Evolutionary conservation across 805 yeast genomes (phyloP).

Genomic region (Saccharomyces paradoxus): DNA sequence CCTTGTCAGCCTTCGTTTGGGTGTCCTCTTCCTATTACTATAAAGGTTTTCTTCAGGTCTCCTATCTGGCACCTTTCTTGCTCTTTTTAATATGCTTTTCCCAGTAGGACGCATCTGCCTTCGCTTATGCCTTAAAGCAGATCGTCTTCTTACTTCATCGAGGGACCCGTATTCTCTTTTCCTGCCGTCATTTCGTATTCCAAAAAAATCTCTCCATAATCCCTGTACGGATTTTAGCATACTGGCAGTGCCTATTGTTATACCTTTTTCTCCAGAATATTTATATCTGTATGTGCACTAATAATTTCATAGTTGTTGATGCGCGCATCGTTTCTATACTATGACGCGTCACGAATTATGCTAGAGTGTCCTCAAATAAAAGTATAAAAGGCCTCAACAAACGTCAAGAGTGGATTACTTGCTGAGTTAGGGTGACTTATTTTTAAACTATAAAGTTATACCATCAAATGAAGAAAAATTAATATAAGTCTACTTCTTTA

Average conservation of each 20-base stretch:
- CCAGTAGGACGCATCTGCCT: neutral
- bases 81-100: neutral
- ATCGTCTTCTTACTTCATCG: constrained; percentile 1
- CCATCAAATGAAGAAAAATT: neutral
- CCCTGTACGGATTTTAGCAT: neutral
- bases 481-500: neutral
- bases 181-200: neutral
- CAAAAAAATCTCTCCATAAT: neutral
- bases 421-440: neutral
- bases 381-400: neutral
- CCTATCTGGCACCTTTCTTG: neutral
- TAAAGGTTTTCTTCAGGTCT: neutral
- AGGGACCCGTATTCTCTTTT: constrained; percentile 2
- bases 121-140: neutral
- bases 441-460: neutral
- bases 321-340: neutral
- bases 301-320: neutral
- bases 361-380: neutral
- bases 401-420: neutral
- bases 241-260: neutral
- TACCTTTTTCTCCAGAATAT: neutral
- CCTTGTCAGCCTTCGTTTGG: neutral
- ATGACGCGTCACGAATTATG: neutral
- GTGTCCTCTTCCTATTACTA: neutral
- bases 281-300: neutral